Evolutionary conservation across 768 basidiomycete species (phyloP).

Genomic region (Naematelia aurantialba): DNA sequence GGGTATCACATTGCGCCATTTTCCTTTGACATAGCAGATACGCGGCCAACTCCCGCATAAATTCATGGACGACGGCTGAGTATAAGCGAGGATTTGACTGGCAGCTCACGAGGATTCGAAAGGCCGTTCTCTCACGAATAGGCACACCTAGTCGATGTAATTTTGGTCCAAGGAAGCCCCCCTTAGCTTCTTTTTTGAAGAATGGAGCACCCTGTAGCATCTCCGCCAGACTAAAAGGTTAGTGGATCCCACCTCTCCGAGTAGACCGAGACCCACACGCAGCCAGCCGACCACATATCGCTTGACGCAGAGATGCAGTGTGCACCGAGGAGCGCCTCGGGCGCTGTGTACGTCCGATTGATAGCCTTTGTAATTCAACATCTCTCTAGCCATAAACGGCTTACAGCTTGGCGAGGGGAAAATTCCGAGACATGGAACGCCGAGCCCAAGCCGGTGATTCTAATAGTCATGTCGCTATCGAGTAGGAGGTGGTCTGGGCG

Average conservation of each 20-base stretch:
- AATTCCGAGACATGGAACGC: neutral
- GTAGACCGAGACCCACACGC: constrained; percentile 11
- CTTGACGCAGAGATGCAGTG: neutral
- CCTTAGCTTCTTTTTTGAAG: neutral
- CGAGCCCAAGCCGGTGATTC: neutral
- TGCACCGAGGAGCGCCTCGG: neutral
- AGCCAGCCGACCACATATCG: constrained; percentile 19
- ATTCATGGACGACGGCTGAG: too few species aligned
- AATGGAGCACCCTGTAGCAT: constrained; percentile 3
- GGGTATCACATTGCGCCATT: neutral
- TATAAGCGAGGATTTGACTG: too few species aligned
- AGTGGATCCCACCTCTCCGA: neutral
- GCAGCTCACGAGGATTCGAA: neutral
- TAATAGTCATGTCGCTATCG: neutral
- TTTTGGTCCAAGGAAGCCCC: neutral
- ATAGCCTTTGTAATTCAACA: too few species aligned
- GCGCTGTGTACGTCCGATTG: neutral
- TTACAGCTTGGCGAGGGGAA: too few species aligned
- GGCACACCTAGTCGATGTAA: neutral
- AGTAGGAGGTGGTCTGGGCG: neutral
- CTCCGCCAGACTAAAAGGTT: neutral
- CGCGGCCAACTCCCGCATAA: neutral
- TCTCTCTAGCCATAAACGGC: too few species aligned
- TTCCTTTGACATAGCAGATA: neutral
- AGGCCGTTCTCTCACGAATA: neutral